These are phyloP conservation scores for Lolium multiflorum DNA, from an alignment of 176 grass and related monocot genomes.

Conservation along the genomic window DNA sequence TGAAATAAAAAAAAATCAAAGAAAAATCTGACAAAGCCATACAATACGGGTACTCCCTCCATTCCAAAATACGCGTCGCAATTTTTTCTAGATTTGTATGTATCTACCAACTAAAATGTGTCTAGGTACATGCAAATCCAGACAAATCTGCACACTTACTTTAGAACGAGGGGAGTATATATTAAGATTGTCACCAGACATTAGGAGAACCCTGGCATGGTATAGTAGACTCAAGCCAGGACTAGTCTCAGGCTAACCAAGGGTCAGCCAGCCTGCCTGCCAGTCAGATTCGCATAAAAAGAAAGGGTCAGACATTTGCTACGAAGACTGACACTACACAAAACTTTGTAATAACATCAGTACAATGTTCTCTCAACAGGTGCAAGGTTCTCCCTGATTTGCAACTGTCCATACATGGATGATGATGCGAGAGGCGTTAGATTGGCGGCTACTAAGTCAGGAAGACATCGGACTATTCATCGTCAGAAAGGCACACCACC, in stretches of 20 bases:
- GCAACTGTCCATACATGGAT: background rate
- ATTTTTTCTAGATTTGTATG: no score
- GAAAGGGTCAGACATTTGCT: background rate
- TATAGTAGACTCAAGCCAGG: background rate
- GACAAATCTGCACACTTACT: background rate
- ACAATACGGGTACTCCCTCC: no score
- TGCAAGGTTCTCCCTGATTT: background rate
- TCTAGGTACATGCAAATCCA: background rate
- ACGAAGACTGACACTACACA: background rate
- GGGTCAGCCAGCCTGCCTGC: background rate
- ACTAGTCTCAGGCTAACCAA: background rate
- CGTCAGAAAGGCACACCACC: conserved; percentile 46
- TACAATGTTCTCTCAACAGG: background rate
- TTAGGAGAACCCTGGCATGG: background rate
- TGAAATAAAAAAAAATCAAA: background rate
- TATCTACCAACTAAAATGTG: no score
- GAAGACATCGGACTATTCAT: background rate
- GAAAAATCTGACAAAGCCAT: background rate
- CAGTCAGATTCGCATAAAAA: background rate
- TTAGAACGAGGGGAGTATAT: background rate
- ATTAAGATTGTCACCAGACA: background rate
- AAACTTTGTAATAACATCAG: background rate
- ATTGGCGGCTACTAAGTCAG: background rate
- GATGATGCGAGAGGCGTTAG: background rate
- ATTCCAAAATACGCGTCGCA: no score